These are phyloP conservation scores for Sphaerobolus stellatus DNA, from an alignment of 1,284 basidiomycete genomes.

Conservation along the genomic window DNA sequence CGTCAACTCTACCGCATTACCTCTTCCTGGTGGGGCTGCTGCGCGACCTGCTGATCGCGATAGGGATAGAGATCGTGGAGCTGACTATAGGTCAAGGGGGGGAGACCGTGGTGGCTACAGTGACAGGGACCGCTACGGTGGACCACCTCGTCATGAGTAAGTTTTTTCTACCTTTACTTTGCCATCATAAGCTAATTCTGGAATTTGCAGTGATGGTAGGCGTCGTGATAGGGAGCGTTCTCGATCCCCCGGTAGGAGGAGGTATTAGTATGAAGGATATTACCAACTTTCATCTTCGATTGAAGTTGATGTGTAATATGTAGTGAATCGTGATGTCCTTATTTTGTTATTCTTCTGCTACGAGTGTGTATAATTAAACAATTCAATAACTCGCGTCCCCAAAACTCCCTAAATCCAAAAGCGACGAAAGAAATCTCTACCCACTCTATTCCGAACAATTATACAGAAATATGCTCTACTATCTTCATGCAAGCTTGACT, in stretches of 20 bases:
- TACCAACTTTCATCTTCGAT: too few species aligned
- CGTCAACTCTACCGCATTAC: conserved; percentile 19
- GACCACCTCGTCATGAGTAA: too few species aligned
- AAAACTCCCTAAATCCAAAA: too few species aligned
- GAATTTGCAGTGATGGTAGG: neutral
- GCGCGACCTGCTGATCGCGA: conserved; percentile 46
- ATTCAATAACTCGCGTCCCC: too few species aligned
- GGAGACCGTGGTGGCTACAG: conserved; percentile 40
- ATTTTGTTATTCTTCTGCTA: too few species aligned
- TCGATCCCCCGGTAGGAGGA: neutral
- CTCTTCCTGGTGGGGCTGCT: conserved; percentile 33
- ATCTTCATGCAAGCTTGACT: conserved; percentile 50
- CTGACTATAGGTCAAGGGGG: conserved; percentile 19
- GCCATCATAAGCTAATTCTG: neutral
- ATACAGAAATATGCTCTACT: too few species aligned
- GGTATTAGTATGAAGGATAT: too few species aligned
- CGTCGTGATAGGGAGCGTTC: neutral
- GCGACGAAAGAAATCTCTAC: too few species aligned
- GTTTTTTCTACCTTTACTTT: conserved; percentile 25
- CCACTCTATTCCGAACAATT: too few species aligned
- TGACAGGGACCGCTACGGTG: conserved; percentile 56
- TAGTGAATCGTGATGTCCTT: too few species aligned
- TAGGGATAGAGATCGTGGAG: conserved; percentile 45
- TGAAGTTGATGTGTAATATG: too few species aligned
- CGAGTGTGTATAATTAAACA: too few species aligned